Percentiles rank a stretch among this genome's conserved stretches.
These are phyloP conservation scores for Nitzschia palea DNA, from an alignment of 108 stramenopile species.

Conservation along the genomic window DNA sequence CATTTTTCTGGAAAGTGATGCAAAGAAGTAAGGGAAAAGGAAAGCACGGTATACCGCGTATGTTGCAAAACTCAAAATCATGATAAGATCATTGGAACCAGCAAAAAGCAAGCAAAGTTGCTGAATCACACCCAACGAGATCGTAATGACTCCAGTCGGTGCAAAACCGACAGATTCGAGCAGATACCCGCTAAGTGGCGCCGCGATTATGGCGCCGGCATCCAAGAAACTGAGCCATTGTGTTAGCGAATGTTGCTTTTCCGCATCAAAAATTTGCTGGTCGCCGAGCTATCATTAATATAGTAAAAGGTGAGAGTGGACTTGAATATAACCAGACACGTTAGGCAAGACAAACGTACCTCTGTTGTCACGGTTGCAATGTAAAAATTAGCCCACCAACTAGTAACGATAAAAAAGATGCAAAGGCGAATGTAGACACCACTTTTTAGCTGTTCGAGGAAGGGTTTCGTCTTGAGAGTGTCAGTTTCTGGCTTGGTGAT, in stretches of 20 bases:
- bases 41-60: constrained; percentile 54
- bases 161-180: constrained; percentile 44
- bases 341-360: not conserved
- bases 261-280: constrained; percentile 22
- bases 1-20: constrained; percentile 39
- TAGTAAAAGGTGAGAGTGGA: constrained; percentile 17
- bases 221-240: constrained; percentile 30
- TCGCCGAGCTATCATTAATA: constrained; percentile 7
- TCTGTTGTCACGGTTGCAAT: constrained; percentile 45
- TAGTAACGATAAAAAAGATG: constrained; percentile 43
- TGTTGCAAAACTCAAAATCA: constrained; percentile 38
- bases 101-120: constrained; percentile 23
- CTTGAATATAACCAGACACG: not conserved
- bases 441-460: constrained; percentile 39
- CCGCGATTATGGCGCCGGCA: constrained; percentile 35
- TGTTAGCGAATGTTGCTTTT: constrained; percentile 14
- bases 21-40: constrained; percentile 55
- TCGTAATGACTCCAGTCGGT: constrained; percentile 32
- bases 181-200: constrained; percentile 41
- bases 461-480: constrained; percentile 14
- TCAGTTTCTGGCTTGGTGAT: not conserved
- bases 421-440: constrained; percentile 35
- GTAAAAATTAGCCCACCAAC: constrained; percentile 54
- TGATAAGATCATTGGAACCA: constrained; percentile 2
- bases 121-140: constrained; percentile 37